Percentiles rank a stretch among this genome's conserved stretches.
These are phyloP conservation scores for Eucalyptus melliodora DNA, from an alignment of 345 rosid genomes.

Conservation along the genomic window DNA sequence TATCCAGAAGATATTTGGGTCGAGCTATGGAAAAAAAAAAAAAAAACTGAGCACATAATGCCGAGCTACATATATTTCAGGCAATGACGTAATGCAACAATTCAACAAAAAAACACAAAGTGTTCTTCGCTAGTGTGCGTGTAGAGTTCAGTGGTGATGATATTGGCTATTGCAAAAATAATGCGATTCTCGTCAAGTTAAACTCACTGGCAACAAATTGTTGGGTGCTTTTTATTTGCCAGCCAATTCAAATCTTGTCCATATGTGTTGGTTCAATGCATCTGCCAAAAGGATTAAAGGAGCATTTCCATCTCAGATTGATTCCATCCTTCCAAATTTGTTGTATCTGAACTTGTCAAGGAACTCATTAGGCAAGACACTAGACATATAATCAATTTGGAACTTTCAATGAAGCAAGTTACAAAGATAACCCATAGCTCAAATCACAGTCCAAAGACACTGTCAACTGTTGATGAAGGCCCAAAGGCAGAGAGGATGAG, in stretches of 20 bases:
- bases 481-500: background rate
- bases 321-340: background rate
- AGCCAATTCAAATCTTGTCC: background rate
- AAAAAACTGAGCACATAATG: no score
- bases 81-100: background rate
- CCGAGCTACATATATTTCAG: background rate
- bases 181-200: no score
- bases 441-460: background rate
- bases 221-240: background rate
- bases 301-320: background rate
- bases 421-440: background rate
- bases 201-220: background rate
- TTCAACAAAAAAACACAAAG: background rate
- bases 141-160: no score
- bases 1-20: background rate
- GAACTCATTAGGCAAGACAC: background rate
- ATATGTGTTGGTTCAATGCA: background rate
- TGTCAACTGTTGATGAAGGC: background rate
- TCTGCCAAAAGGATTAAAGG: background rate
- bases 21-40: background rate
- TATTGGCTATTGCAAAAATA: no score
- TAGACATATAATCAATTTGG: background rate
- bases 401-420: constrained; percentile 1
- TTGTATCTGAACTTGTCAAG: background rate
- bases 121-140: no score